Base-by-base conservation (phyloP, 2,329 filamentous ascomycete genomes). In the Ophiostoma quercus region DNA sequence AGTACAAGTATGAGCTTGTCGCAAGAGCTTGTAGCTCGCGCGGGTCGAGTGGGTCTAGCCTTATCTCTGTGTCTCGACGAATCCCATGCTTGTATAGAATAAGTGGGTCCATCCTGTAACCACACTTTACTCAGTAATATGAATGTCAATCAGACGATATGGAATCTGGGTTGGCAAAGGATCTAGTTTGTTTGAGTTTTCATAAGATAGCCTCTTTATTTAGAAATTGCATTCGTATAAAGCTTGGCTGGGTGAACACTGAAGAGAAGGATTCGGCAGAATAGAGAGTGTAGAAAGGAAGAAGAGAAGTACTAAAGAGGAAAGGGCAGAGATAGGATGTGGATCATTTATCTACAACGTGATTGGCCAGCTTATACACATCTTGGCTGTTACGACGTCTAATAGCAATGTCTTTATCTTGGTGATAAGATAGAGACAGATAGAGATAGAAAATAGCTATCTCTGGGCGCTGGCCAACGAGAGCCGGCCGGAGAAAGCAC, bases 401-500 rank as follows among this genome's bases (percentile, higher is more conserved):
- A 62, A 14, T 29, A 62, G 14, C 25, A 47, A n/a, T 47, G 47
- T 16, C 19, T 47, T 47, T 47, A 47, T 47, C 25, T 32, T 62
- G 34, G 34, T 34, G 34, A 34, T 34, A 34, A 34, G 34, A 34
- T 34, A 34, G 34, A 34, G 5, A 34, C 25, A 60, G 25, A 60
- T 60, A 29, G 22, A 62, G 14, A 32, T 62, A 6, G 12, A 62
- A 62, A 29, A 32, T 32, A 5, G 57, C 57, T 62, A 62, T 62
- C 57, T 62, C 57, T 32, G 57, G 57, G 25, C 57, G 32, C 57
- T 32, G 57, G 57, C 57, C 57, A 62, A 62, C 57, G 57, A 62
- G 57, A 62, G 22, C 11, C 57, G 5, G 14, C 25, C 57, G 25
- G 57, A 62, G 57, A 62, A 62, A 62, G 57, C 22, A 34, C 9